phyloP scores from a whole-genome alignment of 2,329 filamentous ascomycete genomes.

The Epicoccum sorghinum region DNA sequence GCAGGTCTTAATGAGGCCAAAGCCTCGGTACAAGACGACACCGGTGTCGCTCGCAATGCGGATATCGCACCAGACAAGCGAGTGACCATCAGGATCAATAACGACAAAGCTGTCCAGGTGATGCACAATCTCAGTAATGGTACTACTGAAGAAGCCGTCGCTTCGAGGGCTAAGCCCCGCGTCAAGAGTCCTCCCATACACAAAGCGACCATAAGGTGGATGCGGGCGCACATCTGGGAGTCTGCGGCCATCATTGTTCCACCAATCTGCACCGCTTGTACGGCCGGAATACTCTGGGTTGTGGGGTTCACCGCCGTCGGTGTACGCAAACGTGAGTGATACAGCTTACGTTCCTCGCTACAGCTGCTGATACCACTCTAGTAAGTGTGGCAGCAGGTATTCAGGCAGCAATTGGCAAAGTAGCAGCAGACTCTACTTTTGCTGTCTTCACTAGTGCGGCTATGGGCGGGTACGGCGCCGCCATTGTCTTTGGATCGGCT shows the following conservation, averaged over 20 bases:
- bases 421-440: conserved; percentile 28
- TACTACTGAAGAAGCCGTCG: too few relatives aligned
- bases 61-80: too few relatives aligned
- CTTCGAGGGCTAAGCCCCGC: too few relatives aligned
- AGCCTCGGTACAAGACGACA: too few relatives aligned
- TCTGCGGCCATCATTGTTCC: background rate
- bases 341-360: background rate
- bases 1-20: too few relatives aligned
- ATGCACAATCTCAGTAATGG: too few relatives aligned
- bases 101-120: too few relatives aligned
- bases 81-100: too few relatives aligned
- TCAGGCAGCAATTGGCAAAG: conserved; percentile 28
- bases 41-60: too few relatives aligned
- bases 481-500: conserved; percentile 15
- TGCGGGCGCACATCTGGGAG: too few relatives aligned
- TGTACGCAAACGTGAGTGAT: background rate
- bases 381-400: conserved; percentile 30
- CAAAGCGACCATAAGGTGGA: too few relatives aligned
- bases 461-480: conserved; percentile 31
- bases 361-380: background rate
- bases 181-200: too few relatives aligned
- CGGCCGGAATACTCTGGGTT: background rate
- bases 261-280: background rate
- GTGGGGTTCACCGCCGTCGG: background rate
- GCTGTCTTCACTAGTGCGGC: conserved; percentile 29